phyloP scores from a whole-genome alignment of 129 eudicot genomes.

The Logfia minima region DNA sequence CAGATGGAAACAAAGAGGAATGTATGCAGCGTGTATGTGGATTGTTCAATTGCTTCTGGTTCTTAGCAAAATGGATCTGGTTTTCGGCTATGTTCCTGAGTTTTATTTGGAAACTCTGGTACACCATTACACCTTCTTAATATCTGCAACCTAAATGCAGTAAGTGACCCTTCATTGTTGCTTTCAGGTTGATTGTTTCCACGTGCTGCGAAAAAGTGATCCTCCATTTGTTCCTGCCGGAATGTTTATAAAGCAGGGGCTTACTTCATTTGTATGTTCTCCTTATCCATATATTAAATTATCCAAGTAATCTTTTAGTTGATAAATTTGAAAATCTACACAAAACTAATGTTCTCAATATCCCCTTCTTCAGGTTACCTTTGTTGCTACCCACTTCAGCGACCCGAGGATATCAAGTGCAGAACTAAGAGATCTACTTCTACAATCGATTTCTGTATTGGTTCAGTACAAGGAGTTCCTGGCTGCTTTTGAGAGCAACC shows the following conservation, averaged over 20 bases:
- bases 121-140: conserved; percentile 21
- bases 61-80: conserved; percentile 81
- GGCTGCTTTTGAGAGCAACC: conserved; percentile 79
- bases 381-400: conserved; percentile 81
- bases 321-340: conserved; percentile 12
- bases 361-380: conserved; percentile 64
- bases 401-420: conserved; percentile 95
- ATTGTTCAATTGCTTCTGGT: conserved; percentile 84
- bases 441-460: conserved; percentile 88
- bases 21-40: conserved; percentile 96
- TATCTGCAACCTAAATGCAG: background rate
- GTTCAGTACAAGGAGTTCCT: conserved; percentile 85
- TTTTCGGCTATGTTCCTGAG: conserved; percentile 85
- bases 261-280: conserved; percentile 80
- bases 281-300: conserved; percentile 1
- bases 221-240: conserved; percentile 92
- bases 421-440: conserved; percentile 86
- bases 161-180: conserved; percentile 12
- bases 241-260: conserved; percentile 84
- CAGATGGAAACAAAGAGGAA: conserved; percentile 97
- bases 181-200: conserved; percentile 92
- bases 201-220: conserved; percentile 93
- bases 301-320: background rate
- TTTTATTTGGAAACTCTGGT: conserved; percentile 92
- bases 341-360: conserved; percentile 21